Base-by-base conservation (phyloP, 1,139 yeast species). In the Candida buenavistaensis region DNA sequence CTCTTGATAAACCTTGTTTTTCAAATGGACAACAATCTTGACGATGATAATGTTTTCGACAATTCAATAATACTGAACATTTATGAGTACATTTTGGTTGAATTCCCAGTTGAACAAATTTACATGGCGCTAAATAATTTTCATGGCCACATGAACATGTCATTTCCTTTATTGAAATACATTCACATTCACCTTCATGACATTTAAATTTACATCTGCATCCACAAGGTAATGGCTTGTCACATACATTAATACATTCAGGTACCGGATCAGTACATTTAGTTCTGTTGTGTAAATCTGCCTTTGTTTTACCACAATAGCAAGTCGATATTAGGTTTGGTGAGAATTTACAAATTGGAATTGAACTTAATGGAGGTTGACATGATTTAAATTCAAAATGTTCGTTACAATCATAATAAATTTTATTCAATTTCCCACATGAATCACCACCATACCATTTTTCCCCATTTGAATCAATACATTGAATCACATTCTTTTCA, bases 31-130 rank as follows among this genome's bases (percentile, higher is more conserved):
- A 89, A 57, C 97, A 89, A 12, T 69, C 61, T 13, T 65, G 72
- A 14, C 72, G 61, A 54, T 95, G 94, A 40, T 81, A 70, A 59
- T 89, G 97, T 43, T 89, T 77, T 39, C 94, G 77, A 54, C 97
- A 89, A 44, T 80, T 84, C 57, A 84, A 72, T 36, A 82, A 60
- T 1, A 89, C 86, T 26, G 81, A 77, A 58, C 97, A 90, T 52
- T 82, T 81, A 36, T 81, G 78, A n/a, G 62, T 62, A 61, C 97
- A 89, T 21, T 61, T 64, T 5, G 96, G 89, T 12, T 48, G 46
- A 27, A 63, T 59, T 0, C 80, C 82, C 5, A 62, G 51, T 33
- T 67, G 75, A 11, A 72, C 45, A 44, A 82, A 76, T 32, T 62
- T 63, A 52, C 96, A 87, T 1, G 94, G 82, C 4, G 82, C 82